Conservation (phyloP, 148 eudicot species). For the Rhododendron henanense region DNA sequence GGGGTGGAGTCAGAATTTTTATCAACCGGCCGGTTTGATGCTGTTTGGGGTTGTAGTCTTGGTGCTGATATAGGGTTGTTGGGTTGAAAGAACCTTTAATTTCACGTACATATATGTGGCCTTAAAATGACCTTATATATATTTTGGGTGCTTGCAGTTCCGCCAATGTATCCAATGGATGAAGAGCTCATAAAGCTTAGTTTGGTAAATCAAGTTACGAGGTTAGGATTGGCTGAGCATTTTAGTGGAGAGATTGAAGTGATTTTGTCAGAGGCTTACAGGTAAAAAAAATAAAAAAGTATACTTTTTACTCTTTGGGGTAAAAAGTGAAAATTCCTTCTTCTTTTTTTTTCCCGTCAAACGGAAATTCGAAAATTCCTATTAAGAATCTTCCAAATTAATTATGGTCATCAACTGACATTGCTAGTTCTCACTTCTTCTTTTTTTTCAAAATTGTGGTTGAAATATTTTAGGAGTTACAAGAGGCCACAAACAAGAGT, state of each 20-base stretch:
- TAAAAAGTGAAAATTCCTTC: no score
- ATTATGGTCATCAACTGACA: no score
- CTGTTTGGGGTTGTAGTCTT: no score
- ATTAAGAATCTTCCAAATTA: no score
- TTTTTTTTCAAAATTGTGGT: no score
- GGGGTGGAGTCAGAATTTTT: no score
- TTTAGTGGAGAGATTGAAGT: conserved; percentile 25
- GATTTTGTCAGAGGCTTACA: conserved; percentile 19
- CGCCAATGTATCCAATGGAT: conserved; percentile 36
- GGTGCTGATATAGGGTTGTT: no score
- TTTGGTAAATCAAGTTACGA: conserved; percentile 34
- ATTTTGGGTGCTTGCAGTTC: conserved; percentile 22
- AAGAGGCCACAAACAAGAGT: neutral
- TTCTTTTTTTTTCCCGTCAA: no score
- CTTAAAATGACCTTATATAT: neutral
- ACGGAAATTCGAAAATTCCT: no score
- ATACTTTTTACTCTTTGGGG: no score
- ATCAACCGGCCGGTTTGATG: no score
- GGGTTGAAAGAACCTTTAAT: neutral
- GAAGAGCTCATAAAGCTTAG: conserved; percentile 26
- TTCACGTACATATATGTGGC: neutral
- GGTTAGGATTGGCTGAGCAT: conserved; percentile 32
- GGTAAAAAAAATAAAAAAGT: conserved; percentile 2
- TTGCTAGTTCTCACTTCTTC: no score
- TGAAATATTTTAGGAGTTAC: conserved; percentile 6